phyloP scores from a whole-genome alignment of 2,329 filamentous ascomycete genomes.

The Colletotrichum somersetense region DNA sequence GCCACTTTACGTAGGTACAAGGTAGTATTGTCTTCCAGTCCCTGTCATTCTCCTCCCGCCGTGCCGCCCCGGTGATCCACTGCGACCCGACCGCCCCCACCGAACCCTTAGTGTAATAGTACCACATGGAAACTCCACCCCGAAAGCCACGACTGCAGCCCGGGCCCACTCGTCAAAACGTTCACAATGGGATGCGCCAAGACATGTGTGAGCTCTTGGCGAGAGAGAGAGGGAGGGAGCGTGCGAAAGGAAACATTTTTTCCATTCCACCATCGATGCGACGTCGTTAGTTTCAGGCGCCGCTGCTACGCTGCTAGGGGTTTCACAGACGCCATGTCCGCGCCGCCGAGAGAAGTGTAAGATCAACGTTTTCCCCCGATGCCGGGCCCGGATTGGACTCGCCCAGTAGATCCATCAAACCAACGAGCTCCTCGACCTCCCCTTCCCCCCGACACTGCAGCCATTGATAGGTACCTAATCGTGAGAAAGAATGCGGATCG shows the following conservation, averaged over 20 bases:
- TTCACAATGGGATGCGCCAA: background rate
- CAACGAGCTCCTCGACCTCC: background rate
- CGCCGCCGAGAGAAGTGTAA: background rate
- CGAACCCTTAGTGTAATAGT: constrained; percentile 22
- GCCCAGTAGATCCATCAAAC: background rate
- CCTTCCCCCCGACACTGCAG: too few species aligned
- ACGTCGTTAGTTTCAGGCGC: constrained; percentile 27
- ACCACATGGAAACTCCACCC: background rate
- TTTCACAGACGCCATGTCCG: constrained; percentile 20
- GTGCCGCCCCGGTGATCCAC: constrained; percentile 2
- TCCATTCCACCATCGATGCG: constrained; percentile 28
- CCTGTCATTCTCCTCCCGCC: constrained; percentile 14
- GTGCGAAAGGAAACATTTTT: constrained; percentile 4
- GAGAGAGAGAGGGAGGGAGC: background rate
- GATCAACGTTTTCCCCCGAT: constrained; percentile 12
- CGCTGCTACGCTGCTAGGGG: constrained; percentile 13
- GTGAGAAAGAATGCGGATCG: constrained; percentile 1
- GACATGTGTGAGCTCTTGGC: background rate
- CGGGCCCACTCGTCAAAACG: constrained; percentile 7
- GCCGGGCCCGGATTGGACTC: constrained; percentile 12
- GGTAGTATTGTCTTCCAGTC: background rate
- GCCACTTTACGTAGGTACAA: too few species aligned
- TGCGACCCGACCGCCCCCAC: constrained; percentile 8
- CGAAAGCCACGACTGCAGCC: constrained; percentile 2
- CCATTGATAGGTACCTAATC: background rate